Percentiles rank a stretch among this genome's conserved stretches.
Evolutionary conservation across 2,329 filamentous ascomycete genomes (phyloP).

Genomic region (Colletotrichum caudatum): DNA sequence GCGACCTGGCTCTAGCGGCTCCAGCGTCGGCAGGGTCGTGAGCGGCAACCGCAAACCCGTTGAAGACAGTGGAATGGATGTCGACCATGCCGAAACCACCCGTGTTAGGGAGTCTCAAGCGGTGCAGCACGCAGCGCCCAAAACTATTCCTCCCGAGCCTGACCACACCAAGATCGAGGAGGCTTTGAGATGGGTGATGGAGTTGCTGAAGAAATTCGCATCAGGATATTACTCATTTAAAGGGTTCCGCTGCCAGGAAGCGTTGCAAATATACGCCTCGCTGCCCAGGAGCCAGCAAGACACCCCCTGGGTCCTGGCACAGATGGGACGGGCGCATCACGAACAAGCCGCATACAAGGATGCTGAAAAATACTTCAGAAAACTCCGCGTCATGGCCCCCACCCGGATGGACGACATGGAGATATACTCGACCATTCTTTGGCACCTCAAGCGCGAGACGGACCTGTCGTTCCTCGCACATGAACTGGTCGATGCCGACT

Average conservation of each 20-base stretch:
- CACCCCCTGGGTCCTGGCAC: slow-evolving; percentile 92
- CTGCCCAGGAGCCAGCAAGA: slow-evolving; percentile 83
- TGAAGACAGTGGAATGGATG: slow-evolving; percentile 75
- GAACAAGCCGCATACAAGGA: slow-evolving; percentile 89
- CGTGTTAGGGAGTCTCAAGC: slow-evolving; percentile 57
- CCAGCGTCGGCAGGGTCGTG: slow-evolving; percentile 85
- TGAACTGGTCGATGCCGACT: slow-evolving; percentile 86
- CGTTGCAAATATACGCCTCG: slow-evolving; percentile 78
- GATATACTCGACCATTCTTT: slow-evolving; percentile 98
- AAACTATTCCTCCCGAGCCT: slow-evolving; percentile 52
- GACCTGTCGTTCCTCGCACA: slow-evolving; percentile 93
- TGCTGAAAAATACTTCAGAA: slow-evolving; percentile 87
- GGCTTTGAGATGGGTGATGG: slow-evolving; percentile 79
- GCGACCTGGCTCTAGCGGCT: slow-evolving; percentile 73
- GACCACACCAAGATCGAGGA: slow-evolving; percentile 79
- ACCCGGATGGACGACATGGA: slow-evolving; percentile 95
- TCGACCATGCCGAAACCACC: slow-evolving; percentile 73
- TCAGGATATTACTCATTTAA: slow-evolving; percentile 82
- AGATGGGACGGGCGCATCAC: slow-evolving; percentile 91
- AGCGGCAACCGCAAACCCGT: slow-evolving; percentile 88
- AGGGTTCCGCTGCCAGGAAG: slow-evolving; percentile 82
- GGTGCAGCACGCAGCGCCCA: slow-evolving; percentile 52
- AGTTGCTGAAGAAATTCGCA: slow-evolving; percentile 85
- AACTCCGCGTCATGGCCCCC: slow-evolving; percentile 82
- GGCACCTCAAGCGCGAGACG: slow-evolving; percentile 93